Evolutionary conservation across 441 rosid species (phyloP).

Genomic region (Croton laevigatus): DNA sequence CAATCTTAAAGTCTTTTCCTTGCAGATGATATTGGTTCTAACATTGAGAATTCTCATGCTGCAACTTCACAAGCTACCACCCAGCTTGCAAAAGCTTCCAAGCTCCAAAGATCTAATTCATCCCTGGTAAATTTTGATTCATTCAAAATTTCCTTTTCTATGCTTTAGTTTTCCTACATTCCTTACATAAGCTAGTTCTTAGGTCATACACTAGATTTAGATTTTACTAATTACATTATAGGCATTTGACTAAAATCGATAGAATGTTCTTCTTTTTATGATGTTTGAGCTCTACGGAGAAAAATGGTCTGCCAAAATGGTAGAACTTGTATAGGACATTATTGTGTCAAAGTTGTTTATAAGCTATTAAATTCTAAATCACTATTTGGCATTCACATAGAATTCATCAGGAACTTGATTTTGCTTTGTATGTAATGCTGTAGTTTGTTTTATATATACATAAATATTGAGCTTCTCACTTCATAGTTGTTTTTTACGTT

Average conservation of each 20-base stretch:
- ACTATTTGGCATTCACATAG: not conserved
- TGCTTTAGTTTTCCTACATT: not conserved
- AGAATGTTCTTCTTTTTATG: not conserved
- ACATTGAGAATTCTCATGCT: conserved; percentile 49
- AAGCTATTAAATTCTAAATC: not conserved
- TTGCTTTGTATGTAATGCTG: not conserved
- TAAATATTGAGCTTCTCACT: not conserved
- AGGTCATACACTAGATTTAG: not conserved
- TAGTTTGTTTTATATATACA: not conserved
- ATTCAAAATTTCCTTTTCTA: not conserved
- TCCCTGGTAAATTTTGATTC: conserved; percentile 53
- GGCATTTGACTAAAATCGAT: not conserved
- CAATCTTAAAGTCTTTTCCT: not conserved
- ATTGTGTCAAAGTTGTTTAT: not conserved
- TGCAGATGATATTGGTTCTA: conserved; percentile 64
- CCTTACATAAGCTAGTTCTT: not conserved
- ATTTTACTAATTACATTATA: not conserved
- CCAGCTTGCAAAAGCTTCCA: conserved; percentile 59
- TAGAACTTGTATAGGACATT: not conserved
- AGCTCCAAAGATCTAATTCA: conserved; percentile 66
- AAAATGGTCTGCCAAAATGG: not conserved
- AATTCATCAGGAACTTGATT: not conserved
- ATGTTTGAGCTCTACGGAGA: not conserved
- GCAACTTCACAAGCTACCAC: conserved; percentile 52
- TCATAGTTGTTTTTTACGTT: no score